Conservation (phyloP, 495 filamentous ascomycete genomes). For the Amphirosellinia nigrospora region DNA sequence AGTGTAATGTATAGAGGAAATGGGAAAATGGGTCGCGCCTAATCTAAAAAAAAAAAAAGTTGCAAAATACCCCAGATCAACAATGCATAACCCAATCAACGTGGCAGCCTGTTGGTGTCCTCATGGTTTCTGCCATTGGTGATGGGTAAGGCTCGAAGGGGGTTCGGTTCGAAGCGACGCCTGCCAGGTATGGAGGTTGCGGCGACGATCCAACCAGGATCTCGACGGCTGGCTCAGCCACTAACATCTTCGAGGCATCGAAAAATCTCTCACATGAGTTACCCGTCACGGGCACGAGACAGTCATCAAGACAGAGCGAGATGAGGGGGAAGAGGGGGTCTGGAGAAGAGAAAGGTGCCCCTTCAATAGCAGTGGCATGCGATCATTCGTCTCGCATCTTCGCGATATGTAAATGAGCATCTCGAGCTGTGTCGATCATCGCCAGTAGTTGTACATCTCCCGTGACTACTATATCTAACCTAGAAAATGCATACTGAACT, state of each 20-base stretch:
- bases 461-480: neutral
- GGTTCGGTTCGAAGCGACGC: slow-evolving; percentile 19
- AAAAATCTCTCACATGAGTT: slow-evolving; percentile 21
- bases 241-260: slow-evolving; percentile 6
- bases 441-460: neutral
- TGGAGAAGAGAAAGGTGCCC: neutral
- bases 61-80: slow-evolving; percentile 21
- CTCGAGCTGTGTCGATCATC: slow-evolving; percentile 13
- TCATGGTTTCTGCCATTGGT: slow-evolving; percentile 14
- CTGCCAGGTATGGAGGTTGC: neutral
- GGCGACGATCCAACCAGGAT: slow-evolving; percentile 17
- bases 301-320: neutral
- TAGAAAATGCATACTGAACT: neutral
- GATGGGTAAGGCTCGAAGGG: slow-evolving; percentile 9
- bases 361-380: neutral
- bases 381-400: slow-evolving; percentile 5
- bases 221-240: neutral
- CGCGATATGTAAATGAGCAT: neutral
- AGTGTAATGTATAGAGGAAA: no score
- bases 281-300: neutral
- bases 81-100: slow-evolving; percentile 15
- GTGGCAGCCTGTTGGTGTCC: neutral
- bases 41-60: slow-evolving; percentile 16
- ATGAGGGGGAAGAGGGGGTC: neutral
- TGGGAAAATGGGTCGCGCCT: neutral